A percentile compares a stretch with the other conserved stretches of the same genome.
Conservation (phyloP, 306 rosid species). For the Inga oerstediana region DNA sequence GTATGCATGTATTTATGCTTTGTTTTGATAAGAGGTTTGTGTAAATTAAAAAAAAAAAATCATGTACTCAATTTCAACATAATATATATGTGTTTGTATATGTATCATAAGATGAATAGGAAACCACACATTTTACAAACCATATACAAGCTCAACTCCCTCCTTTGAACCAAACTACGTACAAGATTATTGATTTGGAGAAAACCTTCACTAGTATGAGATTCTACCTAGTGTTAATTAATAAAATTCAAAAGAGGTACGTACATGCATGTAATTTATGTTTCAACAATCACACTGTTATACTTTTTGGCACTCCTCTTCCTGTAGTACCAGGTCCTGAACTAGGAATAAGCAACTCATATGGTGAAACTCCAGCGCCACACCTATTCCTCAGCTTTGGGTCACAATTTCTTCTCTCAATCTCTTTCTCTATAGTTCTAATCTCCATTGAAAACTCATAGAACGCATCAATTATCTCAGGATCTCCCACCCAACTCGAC, state of each 20-base stretch:
- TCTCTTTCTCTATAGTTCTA: slow-evolving; percentile 43
- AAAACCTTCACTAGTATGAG: neutral
- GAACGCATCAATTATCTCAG: slow-evolving; percentile 46
- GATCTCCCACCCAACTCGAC: slow-evolving; percentile 42
- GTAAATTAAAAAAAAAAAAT: no score
- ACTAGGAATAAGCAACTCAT: slow-evolving; percentile 49
- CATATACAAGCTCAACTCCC: no score
- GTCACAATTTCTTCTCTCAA: slow-evolving; percentile 41
- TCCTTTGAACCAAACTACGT: no score
- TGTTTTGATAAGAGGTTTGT: no score
- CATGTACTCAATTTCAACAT: no score
- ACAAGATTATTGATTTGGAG: no score
- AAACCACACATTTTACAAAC: no score
- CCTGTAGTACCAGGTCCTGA: slow-evolving; percentile 51
- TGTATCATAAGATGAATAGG: neutral
- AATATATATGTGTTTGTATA: neutral
- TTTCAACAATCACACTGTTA: slow-evolving; percentile 26
- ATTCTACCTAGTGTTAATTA: no score
- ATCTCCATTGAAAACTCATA: slow-evolving; percentile 47
- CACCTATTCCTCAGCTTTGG: slow-evolving; percentile 44
- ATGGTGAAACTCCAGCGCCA: slow-evolving; percentile 47
- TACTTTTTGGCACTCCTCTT: slow-evolving; percentile 54
- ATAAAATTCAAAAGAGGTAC: no score
- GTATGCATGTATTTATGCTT: no score
- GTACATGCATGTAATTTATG: no score